These are phyloP conservation scores for Panus rudis DNA, from an alignment of 768 basidiomycete genomes.

Conservation along the genomic window DNA sequence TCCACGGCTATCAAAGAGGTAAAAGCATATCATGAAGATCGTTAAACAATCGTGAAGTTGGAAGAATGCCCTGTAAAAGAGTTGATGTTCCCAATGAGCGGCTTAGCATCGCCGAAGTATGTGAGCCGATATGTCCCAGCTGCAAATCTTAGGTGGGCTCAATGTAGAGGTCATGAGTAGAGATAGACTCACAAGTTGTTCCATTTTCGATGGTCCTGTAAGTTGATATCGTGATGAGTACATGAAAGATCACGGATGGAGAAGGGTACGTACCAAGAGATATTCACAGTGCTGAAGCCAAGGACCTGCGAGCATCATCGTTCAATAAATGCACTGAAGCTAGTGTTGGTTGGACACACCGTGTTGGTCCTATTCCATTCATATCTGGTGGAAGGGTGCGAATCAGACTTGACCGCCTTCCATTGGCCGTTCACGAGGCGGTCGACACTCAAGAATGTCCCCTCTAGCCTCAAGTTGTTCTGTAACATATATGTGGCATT, in stretches of 20 bases:
- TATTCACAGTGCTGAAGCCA: constrained; percentile 56
- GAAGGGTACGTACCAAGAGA: constrained; percentile 48
- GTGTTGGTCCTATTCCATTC: constrained; percentile 55
- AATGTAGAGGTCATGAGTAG: too few species aligned
- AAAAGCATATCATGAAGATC: not conserved
- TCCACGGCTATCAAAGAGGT: not conserved
- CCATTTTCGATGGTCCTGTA: constrained; percentile 56
- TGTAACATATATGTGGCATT: constrained; percentile 18
- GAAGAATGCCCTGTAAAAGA: constrained; percentile 58
- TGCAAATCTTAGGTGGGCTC: too few species aligned
- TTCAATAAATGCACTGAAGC: not conserved
- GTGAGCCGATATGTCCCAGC: constrained; percentile 65
- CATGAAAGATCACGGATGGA: not conserved
- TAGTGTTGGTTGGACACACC: constrained; percentile 26
- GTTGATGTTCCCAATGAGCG: constrained; percentile 52
- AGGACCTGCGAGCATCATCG: constrained; percentile 31
- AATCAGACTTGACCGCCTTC: constrained; percentile 60
- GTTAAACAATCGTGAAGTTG: constrained; percentile 48
- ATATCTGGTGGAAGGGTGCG: constrained; percentile 70
- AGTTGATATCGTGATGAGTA: constrained; percentile 1
- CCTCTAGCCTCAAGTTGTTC: constrained; percentile 74
- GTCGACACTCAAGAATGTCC: constrained; percentile 67
- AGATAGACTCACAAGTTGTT: constrained; percentile 41
- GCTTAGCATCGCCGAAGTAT: constrained; percentile 76
- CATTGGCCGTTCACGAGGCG: constrained; percentile 41